Evolutionary conservation across 176 grass and related monocot species (phyloP).

Genomic region (Bonia amplexicaulis): DNA sequence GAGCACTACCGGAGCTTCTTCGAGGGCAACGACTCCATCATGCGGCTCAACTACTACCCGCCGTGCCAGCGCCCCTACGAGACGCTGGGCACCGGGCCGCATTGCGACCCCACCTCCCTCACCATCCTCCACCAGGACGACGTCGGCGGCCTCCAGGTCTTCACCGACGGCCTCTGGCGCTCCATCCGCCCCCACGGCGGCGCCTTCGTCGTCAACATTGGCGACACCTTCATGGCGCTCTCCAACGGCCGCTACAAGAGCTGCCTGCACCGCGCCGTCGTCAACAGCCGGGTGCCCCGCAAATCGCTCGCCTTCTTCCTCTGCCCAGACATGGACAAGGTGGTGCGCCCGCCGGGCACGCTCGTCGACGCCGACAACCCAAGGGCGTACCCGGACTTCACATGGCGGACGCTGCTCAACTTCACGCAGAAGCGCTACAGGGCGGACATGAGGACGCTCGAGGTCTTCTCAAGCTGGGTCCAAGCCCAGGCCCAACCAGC

Average conservation of each 20-base stretch:
- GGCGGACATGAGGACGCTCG: conserved; percentile 78
- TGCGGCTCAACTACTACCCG: conserved; percentile 98
- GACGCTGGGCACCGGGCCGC: conserved; percentile 74
- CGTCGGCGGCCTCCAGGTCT: conserved; percentile 77
- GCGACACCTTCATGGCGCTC: conserved; percentile 99
- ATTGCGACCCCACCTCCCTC: conserved; percentile 88
- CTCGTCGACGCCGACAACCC: conserved; percentile 47
- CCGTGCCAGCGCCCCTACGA: conserved; percentile 70
- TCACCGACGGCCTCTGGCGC: conserved; percentile 44
- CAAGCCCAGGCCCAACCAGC: background rate
- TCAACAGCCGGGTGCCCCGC: conserved; percentile 49
- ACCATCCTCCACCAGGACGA: conserved; percentile 98
- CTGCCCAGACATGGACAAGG: conserved; percentile 71
- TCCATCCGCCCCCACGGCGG: conserved; percentile 34
- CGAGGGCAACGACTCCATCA: conserved; percentile 73
- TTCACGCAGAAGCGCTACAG: conserved; percentile 94
- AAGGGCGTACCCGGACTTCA: conserved; percentile 88
- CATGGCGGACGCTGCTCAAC: conserved; percentile 75
- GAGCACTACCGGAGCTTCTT: conserved; percentile 60
- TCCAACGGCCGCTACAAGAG: conserved; percentile 81
- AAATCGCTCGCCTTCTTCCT: conserved; percentile 87
- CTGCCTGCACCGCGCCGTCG: conserved; percentile 84
- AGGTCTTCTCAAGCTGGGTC: conserved; percentile 73
- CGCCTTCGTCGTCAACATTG: conserved; percentile 80
- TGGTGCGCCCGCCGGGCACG: conserved; percentile 54